These are phyloP conservation scores for Zygnema circumcarinatum DNA, from an alignment of 139 green algal species.

Conservation along the genomic window DNA sequence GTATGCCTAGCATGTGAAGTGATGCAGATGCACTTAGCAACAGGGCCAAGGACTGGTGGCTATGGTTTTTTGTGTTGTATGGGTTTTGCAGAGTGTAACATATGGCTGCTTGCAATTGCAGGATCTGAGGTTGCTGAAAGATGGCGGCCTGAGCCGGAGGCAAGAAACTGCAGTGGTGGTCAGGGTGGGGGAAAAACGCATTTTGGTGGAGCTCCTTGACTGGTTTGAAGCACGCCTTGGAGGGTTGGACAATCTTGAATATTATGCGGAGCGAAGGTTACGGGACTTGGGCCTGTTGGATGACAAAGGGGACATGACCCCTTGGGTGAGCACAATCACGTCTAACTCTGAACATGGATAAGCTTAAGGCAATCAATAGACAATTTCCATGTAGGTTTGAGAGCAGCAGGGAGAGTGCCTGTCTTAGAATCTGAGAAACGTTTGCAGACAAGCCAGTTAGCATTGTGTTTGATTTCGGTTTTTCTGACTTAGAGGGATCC, in stretches of 20 bases:
- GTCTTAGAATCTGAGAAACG: not conserved
- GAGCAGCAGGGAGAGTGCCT: not conserved
- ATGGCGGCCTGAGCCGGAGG: not conserved
- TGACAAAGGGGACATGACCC: conserved; percentile 51
- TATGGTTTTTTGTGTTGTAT: too few species aligned
- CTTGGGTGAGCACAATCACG: conserved; percentile 31
- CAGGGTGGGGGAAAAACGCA: conserved; percentile 49
- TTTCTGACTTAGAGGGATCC: not conserved
- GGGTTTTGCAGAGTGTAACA: too few species aligned
- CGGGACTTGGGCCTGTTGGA: conserved; percentile 51
- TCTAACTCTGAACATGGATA: not conserved
- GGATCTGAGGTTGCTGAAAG: conserved; percentile 18
- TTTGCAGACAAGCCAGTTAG: not conserved
- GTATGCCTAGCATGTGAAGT: too few species aligned
- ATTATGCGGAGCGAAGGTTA: conserved; percentile 58
- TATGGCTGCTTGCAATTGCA: not conserved
- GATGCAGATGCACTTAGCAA: too few species aligned
- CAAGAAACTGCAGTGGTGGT: conserved; percentile 52
- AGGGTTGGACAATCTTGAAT: conserved; percentile 45
- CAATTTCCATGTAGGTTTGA: conserved; percentile 1
- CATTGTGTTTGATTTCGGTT: not conserved
- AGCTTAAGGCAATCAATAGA: not conserved
- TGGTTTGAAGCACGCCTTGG: conserved; percentile 43
- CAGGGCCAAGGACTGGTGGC: too few species aligned
- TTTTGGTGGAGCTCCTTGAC: conserved; percentile 39